Base-by-base conservation (phyloP, 495 filamentous ascomycete species). In the Lasiosphaeria hispida region DNA sequence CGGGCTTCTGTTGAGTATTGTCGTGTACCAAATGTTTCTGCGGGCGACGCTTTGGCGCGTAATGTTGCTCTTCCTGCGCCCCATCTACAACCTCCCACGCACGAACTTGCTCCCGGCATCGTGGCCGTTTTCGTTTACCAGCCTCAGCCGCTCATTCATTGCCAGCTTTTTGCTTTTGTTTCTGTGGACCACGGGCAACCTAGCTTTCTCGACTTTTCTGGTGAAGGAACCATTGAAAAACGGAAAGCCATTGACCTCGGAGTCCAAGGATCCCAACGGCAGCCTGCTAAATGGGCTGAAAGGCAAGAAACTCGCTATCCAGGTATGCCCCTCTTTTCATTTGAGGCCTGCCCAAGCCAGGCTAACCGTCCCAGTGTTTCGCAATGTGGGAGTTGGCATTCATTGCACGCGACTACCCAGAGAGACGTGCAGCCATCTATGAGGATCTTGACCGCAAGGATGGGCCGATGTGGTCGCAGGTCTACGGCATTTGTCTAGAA, bases 381-480 rank as follows among this genome's bases (percentile, higher is more conserved):
- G 93, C 94, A 19, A 90, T 96, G 75, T 95, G 92, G 89, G 94
- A 98, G 68, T 78, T 97, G 15, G 80, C 82, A 33, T 80, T 87
- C 55, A 95, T 97, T 60, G 85, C 89, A 48, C 79, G 87, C 50
- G 82, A 84, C 35, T 90, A 84, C 57, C 75, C 84, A 9, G 81
- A 83, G 8, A 84, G 95, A 33, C 84, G 94, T 18, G 89, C 87
- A 66, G 80, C 83, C 15, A 91, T 98, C 52, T 97, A 90, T 73
- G 85, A 86, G 54, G 95, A 97, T 62, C 87, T 97, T 50, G 90
- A 96, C 57, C 90, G 94, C 58, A 82, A 83, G 34, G 86, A 84
- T 36, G 87, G 87, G 2, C 81, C 87, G 6, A 86, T 85, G 45
- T 96, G 91, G 91, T 83, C 84, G 11, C 91, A 96, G 62, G 82